Conservation (phyloP, 2,329 filamentous ascomycete genomes). For the Paramyrothecium sp. region DNA sequence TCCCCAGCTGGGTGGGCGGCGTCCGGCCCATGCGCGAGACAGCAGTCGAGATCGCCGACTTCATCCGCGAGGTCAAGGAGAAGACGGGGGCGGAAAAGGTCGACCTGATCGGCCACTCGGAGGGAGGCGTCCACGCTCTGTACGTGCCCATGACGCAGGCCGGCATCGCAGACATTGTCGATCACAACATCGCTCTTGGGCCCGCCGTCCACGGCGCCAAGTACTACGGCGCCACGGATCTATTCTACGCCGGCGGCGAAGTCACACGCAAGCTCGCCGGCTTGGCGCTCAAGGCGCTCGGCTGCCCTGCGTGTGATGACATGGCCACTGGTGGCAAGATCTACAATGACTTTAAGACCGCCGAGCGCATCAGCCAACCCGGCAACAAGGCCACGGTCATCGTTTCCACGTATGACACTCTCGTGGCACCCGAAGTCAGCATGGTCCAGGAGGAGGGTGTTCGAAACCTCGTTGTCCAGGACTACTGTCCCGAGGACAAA, state of each 20-base stretch:
- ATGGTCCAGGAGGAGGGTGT: slow-evolving; percentile 11
- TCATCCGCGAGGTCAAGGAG: slow-evolving; percentile 11
- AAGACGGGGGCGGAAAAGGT: slow-evolving; percentile 15
- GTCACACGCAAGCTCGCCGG: slow-evolving; percentile 4
- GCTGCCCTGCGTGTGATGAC: slow-evolving; percentile 14
- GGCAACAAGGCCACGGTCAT: slow-evolving; percentile 15
- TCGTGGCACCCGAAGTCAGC: slow-evolving; percentile 10
- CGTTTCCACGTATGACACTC: slow-evolving; percentile 9
- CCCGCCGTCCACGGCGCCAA: slow-evolving; percentile 12
- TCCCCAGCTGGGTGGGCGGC: slow-evolving; percentile 15
- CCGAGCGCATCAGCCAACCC: slow-evolving; percentile 8
- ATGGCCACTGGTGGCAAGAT: slow-evolving; percentile 8
- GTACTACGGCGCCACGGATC: slow-evolving; percentile 9
- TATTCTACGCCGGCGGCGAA: slow-evolving; percentile 9
- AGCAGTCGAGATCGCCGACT: slow-evolving; percentile 12
- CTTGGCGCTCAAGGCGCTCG: slow-evolving; percentile 7
- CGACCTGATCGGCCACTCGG: slow-evolving; percentile 19
- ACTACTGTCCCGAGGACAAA: slow-evolving; percentile 12
- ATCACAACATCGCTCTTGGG: slow-evolving; percentile 15
- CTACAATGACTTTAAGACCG: slow-evolving; percentile 11
- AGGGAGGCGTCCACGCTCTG: slow-evolving; percentile 17
- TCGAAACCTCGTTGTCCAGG: slow-evolving; percentile 14
- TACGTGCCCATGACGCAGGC: slow-evolving; percentile 15
- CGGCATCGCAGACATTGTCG: slow-evolving; percentile 9
- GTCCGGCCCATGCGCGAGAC: slow-evolving; percentile 14